Evolutionary conservation across 805 yeast genomes (phyloP).

Genomic region (Candida arabinofermentans): DNA sequence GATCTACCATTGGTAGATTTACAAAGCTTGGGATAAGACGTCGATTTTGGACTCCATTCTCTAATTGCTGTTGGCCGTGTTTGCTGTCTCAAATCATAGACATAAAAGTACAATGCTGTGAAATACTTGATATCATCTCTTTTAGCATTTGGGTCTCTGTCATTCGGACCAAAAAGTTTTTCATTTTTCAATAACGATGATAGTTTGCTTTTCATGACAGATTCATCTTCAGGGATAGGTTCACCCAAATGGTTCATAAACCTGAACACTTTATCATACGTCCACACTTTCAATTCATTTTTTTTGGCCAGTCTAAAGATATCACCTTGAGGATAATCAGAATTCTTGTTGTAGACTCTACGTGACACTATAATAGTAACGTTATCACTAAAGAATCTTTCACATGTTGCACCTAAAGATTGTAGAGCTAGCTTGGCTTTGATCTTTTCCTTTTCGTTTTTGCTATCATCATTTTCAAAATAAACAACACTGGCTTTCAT

Average conservation of each 20-base stretch:
- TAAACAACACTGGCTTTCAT: slow-evolving; percentile 54
- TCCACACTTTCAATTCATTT: slow-evolving; percentile 78
- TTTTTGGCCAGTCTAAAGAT: slow-evolving; percentile 60
- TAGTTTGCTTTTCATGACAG: slow-evolving; percentile 29
- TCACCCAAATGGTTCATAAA: slow-evolving; percentile 66
- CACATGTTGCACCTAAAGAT: slow-evolving; percentile 52
- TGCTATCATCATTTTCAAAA: slow-evolving; percentile 44
- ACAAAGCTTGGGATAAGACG: slow-evolving; percentile 54
- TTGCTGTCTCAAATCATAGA: slow-evolving; percentile 74
- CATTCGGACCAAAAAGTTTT: slow-evolving; percentile 79
- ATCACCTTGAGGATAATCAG: slow-evolving; percentile 50
- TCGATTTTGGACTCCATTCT: slow-evolving; percentile 61
- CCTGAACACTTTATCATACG: slow-evolving; percentile 76
- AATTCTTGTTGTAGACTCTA: slow-evolving; percentile 42
- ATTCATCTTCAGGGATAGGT: slow-evolving; percentile 25
- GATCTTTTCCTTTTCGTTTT: slow-evolving; percentile 31
- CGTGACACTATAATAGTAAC: slow-evolving; percentile 79
- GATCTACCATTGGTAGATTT: slow-evolving; percentile 71
- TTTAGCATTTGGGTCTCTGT: slow-evolving; percentile 80
- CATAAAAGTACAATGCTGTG: slow-evolving; percentile 66
- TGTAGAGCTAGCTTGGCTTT: slow-evolving; percentile 32
- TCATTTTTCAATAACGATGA: slow-evolving; percentile 76
- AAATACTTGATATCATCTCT: slow-evolving; percentile 84
- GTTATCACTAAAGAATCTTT: slow-evolving; percentile 53
- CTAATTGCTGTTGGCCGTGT: slow-evolving; percentile 77